Base-by-base conservation (phyloP, 108 stramenopile genomes). In the Nitzschia sp. region DNA sequence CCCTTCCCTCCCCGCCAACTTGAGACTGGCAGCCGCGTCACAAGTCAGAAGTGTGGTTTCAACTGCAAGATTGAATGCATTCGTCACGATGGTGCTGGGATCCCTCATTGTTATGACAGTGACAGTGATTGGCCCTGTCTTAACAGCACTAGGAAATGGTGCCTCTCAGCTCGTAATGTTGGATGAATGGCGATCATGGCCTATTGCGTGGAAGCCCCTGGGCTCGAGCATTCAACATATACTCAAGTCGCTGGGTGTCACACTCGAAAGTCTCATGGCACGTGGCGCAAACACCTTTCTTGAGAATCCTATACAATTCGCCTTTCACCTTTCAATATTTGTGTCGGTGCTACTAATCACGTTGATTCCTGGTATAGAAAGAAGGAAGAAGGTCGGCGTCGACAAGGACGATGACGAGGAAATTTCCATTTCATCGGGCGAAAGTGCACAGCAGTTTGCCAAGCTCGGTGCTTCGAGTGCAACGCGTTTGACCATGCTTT, bases 401-500 rank as follows among this genome's bases (percentile, higher is more conserved):
- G 47, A 45, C 55, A 32, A n/a, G 15, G 68, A 59, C 21, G 66
- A 79, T 30, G 81, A 81, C 25, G 81, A 81, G 68, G 86, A 82
- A 21, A 71, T 78, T 0, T 73, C 58, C 22, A 54, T 68, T 13
- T 57, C 72, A 53, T 57, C 72, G 13, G 58, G 66, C 28, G 80
- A 80, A 66, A 73, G 54, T 30, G 70, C 72, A 9, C 67, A 79
- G 36, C 65, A 68, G 32, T 23, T 82, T 26, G 83, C 81, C 0
- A 79, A 83, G 47, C 65, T 90, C 19, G 92, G 92, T n/a, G 63
- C 76, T 1, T 90, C 89, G 15, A 87, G 87, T 64, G 84, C 89
- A 11, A 80, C 75, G n/a, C 50, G 92, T 32, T 80, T 93, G 48
- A 50, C 68, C 22, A 45, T 91, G 53, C 68, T 85, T 1, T 85